These are phyloP conservation scores for Trichoderma orchidacearum DNA, from an alignment of 495 filamentous ascomycete species.

Conservation along the genomic window DNA sequence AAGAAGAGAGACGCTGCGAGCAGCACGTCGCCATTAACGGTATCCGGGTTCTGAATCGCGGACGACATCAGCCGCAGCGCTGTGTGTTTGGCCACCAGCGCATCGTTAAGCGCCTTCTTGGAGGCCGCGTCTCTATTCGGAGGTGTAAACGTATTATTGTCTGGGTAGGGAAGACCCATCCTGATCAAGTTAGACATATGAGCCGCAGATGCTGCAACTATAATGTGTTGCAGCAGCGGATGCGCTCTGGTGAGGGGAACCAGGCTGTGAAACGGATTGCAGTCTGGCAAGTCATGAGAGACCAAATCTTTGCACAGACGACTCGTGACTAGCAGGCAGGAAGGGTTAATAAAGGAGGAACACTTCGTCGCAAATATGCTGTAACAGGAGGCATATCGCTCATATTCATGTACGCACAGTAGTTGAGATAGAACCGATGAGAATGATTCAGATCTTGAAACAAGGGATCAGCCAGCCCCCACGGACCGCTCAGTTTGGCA, in stretches of 20 bases:
- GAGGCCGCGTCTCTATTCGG: constrained; percentile 1
- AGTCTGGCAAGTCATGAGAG: constrained; percentile 28
- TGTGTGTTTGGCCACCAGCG: constrained; percentile 31
- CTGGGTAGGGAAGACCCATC: constrained; percentile 9
- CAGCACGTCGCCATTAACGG: constrained; percentile 24
- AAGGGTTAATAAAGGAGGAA: not conserved
- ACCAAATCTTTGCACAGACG: constrained; percentile 39
- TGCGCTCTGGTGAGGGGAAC: constrained; percentile 29
- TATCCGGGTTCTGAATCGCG: constrained; percentile 14
- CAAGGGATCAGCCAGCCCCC: not conserved
- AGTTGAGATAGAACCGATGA: constrained; percentile 4
- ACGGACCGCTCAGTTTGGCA: not conserved
- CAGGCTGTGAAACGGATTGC: constrained; percentile 39
- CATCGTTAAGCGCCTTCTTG: constrained; percentile 24
- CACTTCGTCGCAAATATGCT: not conserved
- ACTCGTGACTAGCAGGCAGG: constrained; percentile 24
- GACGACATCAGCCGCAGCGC: constrained; percentile 29
- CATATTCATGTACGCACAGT: not conserved
- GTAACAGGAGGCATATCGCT: not conserved
- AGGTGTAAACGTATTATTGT: not conserved
- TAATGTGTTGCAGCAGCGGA: constrained; percentile 31
- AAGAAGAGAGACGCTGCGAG: constrained; percentile 41
- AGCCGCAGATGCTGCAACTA: constrained; percentile 40
- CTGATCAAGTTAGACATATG: constrained; percentile 28
- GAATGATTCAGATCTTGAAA: constrained; percentile 2